Base-by-base conservation (phyloP, 495 filamentous ascomycete genomes). In the Trichoderma virens region DNA sequence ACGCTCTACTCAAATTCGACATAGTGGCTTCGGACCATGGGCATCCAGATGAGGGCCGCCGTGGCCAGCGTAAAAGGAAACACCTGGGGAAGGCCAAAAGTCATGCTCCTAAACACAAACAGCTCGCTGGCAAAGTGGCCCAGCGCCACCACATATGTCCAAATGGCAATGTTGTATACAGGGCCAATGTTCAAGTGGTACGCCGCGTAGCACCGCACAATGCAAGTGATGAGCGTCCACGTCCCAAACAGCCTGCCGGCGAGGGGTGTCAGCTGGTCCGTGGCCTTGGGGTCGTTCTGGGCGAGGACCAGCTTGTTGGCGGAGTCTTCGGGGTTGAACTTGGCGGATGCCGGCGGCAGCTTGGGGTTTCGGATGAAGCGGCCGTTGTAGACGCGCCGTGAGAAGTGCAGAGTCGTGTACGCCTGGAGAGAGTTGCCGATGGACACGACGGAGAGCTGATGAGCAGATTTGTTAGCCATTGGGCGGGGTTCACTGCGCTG, bases 211-310 rank as follows among this genome's bases (percentile, higher is more conserved):
- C 93, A 70, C 32, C 94, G 85, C 60, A 98, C 80, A 38, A 96
- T 75, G 38, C 83, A 78, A 14, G 87, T 83, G 60, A 96, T 73
- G 67, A 93, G 82, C 0, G 93, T 97, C 85, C 92, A 99, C 64
- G 91, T 96, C 47, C 91, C 95, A 72, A 98, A 97, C 11, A 90
- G 84, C 62, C 94, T 88, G 6, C 89, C 85, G 28, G 88, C 88
- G 39, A 97, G 85, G 5, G 87, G 80, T 3, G 88, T 91, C 27
- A 86, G 85, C 67, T 85, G 79, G 68, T 82, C 79, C 67, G 72
- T 73, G 23, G 76, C 74, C 72, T 76, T 73, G 75, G 82, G 73
- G 66, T 76, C 62, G 51, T 56, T 56, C 67, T 79, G 78, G 2
- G 74, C 74, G 35, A 73, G 77, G 64, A 82, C 77, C 72, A 79